These are phyloP conservation scores for Cavenderia fasciculata DNA, from an alignment of 78 protist genomes.

Conservation along the genomic window DNA sequence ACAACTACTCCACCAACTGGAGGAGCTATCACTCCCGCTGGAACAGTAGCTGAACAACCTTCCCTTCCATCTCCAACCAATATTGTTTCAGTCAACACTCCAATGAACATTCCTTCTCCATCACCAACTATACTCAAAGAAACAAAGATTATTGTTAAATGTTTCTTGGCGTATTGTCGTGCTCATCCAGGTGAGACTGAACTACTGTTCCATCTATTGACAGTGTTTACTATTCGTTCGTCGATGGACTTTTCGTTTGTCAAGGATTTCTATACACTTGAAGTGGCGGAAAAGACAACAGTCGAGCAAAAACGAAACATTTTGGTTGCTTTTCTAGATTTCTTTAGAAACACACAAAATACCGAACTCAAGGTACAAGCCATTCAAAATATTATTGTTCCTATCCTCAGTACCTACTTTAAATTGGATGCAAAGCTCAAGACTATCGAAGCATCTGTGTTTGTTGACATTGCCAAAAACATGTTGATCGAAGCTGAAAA, in stretches of 20 bases:
- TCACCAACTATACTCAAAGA: slow-evolving; percentile 62
- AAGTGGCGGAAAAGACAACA: slow-evolving; percentile 47
- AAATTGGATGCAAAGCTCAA: background rate
- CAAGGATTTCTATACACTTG: slow-evolving; percentile 68
- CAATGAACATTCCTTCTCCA: too few species aligned
- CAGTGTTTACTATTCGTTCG: slow-evolving; percentile 67
- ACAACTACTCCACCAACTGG: too few species aligned
- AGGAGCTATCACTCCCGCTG: slow-evolving; percentile 7
- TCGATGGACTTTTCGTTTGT: slow-evolving; percentile 84
- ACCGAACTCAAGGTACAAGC: slow-evolving; percentile 82
- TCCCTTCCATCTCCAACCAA: too few species aligned
- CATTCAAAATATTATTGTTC: slow-evolving; percentile 86
- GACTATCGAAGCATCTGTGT: slow-evolving; percentile 3
- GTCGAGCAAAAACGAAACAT: slow-evolving; percentile 37
- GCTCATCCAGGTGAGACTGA: slow-evolving; percentile 51
- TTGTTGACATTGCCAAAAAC: too few species aligned
- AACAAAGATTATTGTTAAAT: slow-evolving; percentile 83
- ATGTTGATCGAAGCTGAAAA: slow-evolving; percentile 39
- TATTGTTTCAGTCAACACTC: too few species aligned
- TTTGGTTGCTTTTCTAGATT: slow-evolving; percentile 34
- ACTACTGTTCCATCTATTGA: slow-evolving; percentile 85
- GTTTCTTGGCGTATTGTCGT: slow-evolving; percentile 83
- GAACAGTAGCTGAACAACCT: too few species aligned
- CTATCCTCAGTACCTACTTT: slow-evolving; percentile 70
- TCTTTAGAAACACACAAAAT: slow-evolving; percentile 23